Evolutionary conservation across 495 filamentous ascomycete genomes (phyloP), one percentile per base, ranked within the genome.

Genomic region (Diplogelasinospora grovesii): DNA sequence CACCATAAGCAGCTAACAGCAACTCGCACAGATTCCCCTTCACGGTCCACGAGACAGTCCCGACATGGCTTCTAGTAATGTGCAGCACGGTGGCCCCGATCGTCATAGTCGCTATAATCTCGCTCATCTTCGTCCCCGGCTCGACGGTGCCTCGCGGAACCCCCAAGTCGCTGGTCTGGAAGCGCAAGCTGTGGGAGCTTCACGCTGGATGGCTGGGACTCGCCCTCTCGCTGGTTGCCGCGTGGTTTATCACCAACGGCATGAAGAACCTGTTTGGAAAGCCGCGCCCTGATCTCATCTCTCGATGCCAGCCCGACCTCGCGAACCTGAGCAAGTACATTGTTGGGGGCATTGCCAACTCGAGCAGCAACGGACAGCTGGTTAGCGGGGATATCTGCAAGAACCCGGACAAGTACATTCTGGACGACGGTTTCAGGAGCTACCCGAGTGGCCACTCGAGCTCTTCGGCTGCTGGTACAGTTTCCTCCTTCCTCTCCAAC

Each of bases 191-290:
- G 10, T 92, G 86, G 86, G 84, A 94, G 59, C 68, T 89, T 54
- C 88, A 92, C 46, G 83, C 77, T 36, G 87, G 86, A 5, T 77
- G 85, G 48, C 59, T 92, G 32, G 87, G 87, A 4, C 63, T 94
- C 19, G 64, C 76, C 22, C 64, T 92, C 10, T 79, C 83, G 9
- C 68, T 83, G 18, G 74, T 73, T 21, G 60, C 77, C 8, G 70
- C 82, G 1, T 90, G 86, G 65, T 73, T 88, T 30, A 81, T 92
- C 26, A 90, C 85, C 3, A 82, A 84, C 30, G 82, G 77, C 9
- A 74, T 94, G 62, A 94, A 94, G 69, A 92, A 87, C 61, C 71
- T 85, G 2, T 86, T 83, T 46, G 87, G 87, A 25, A 93, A 92
- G 56, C 87, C 87, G 8, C 65, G 87, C 44, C 87, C 87, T 0